These are phyloP conservation scores for Aspergillus neoniger DNA, from an alignment of 2,329 filamentous ascomycete species.

Conservation along the genomic window DNA sequence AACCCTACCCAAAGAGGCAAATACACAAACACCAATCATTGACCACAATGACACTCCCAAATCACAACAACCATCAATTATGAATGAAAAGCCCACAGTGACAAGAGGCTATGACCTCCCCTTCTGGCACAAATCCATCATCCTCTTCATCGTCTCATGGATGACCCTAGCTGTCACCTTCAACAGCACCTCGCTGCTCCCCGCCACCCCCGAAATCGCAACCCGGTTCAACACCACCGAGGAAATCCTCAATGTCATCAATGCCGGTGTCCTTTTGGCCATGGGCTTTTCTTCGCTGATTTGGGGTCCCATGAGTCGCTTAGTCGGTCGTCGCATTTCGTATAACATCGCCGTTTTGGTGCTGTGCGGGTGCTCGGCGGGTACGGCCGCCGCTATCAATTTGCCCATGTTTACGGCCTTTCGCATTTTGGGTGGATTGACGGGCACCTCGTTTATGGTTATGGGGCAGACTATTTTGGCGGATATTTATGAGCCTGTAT, in stretches of 20 bases:
- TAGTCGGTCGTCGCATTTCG: conserved; percentile 33
- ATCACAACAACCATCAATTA: too few species aligned
- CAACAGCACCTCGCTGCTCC: conserved; percentile 46
- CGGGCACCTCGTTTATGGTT: conserved; percentile 44
- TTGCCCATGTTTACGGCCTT: conserved; percentile 40
- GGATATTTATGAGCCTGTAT: conserved; percentile 43
- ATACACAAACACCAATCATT: too few species aligned
- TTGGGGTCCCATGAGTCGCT: conserved; percentile 35
- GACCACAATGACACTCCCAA: too few species aligned
- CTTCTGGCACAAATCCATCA: conserved; percentile 43
- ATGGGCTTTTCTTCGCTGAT: conserved; percentile 43
- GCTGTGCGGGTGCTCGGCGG: conserved; percentile 34
- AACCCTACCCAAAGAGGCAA: background rate
- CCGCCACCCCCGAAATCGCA: conserved; percentile 45
- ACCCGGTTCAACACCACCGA: conserved; percentile 38
- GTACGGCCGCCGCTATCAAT: conserved; percentile 34
- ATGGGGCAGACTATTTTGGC: conserved; percentile 42
- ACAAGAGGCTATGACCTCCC: conserved; percentile 29
- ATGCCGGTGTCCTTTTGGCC: conserved; percentile 40
- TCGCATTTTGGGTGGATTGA: conserved; percentile 38
- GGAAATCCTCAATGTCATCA: conserved; percentile 40
- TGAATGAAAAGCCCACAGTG: background rate
- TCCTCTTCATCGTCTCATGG: conserved; percentile 47
- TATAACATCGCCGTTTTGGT: conserved; percentile 40
- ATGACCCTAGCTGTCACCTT: conserved; percentile 46